phyloP scores from a whole-genome alignment of 2,329 filamentous ascomycete species.

The Periconia macrospinosa region DNA sequence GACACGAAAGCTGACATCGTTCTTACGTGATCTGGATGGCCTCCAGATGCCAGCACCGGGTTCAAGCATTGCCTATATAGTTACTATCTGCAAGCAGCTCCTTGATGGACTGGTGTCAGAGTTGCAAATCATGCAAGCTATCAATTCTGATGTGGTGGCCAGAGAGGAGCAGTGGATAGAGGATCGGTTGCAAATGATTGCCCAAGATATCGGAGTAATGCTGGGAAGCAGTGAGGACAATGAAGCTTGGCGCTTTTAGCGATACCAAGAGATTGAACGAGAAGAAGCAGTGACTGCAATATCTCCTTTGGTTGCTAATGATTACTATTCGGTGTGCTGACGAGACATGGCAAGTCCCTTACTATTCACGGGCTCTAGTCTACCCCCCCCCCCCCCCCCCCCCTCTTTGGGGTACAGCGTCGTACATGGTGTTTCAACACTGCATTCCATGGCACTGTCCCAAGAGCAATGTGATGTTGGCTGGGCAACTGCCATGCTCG shows the following conservation, averaged over 20 bases:
- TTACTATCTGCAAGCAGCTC: slow-evolving; percentile 31
- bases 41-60: slow-evolving; percentile 28
- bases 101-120: slow-evolving; percentile 36
- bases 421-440: too few species aligned
- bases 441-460: too few species aligned
- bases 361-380: too few species aligned
- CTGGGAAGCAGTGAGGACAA: slow-evolving; percentile 15
- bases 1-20: slow-evolving; percentile 35
- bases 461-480: too few species aligned
- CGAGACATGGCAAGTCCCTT: not conserved
- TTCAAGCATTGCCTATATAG: slow-evolving; percentile 37
- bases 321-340: not conserved
- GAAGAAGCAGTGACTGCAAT: too few species aligned
- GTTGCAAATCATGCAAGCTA: slow-evolving; percentile 34
- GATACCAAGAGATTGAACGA: not conserved
- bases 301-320: not conserved
- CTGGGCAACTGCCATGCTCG: too few species aligned
- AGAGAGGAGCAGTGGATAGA: slow-evolving; percentile 42
- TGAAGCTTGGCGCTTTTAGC: slow-evolving; percentile 22
- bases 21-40: slow-evolving; percentile 35
- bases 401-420: too few species aligned
- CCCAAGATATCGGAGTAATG: slow-evolving; percentile 20
- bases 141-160: slow-evolving; percentile 34
- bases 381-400: too few species aligned
- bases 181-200: slow-evolving; percentile 30